Evolutionary conservation across 129 eudicot genomes (phyloP), one percentile per base, ranked within the genome.

Genomic region (Escallonia herrerae): DNA sequence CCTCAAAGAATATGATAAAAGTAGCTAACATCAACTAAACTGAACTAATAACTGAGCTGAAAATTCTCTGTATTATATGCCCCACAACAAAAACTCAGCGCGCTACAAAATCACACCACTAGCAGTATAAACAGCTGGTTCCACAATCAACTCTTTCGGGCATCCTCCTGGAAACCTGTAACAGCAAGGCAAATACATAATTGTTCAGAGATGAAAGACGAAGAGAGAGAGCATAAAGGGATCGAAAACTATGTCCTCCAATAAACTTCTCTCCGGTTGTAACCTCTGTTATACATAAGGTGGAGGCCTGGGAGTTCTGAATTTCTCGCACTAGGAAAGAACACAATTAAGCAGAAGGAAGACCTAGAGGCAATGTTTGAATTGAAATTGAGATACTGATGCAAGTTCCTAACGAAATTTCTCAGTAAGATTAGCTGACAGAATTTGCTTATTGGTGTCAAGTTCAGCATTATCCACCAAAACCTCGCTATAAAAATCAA

Each of bases 61-160:
- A 59, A 64, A 49, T 42, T 55, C 56, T 77, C 61, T 73, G 42
- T 39, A 68, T 58, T 40, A 69, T 77, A 43, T 63, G 63, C 63
- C 72, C 70, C 72, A 8, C 40, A 56, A 50, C 77, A 69, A 70
- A 82, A 66, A 15, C 60, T 72, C 44, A 43, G 45, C 15, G 61
- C 15, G 67, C 77, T 76, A 58, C 74, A 73, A 62, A 67, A 66
- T 66, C 72, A 74, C 77, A 68, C 68, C 74, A 71, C 68, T 44
- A 51, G 66, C 22, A 14, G 62, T 52, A 6, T 45, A 63, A 72
- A 79, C 70, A 74, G 15, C 42, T 55, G 66, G 71, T 74, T 61
- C 75, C 70, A 7, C 47, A 50, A 68, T 67, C 67, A 13, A 40
- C 63, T 63, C 61, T 73, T 72, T 53, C 40, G 33, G 69, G 58